These are phyloP conservation scores for Daldinia bambusicola DNA, from an alignment of 495 filamentous ascomycete genomes.

Conservation along the genomic window DNA sequence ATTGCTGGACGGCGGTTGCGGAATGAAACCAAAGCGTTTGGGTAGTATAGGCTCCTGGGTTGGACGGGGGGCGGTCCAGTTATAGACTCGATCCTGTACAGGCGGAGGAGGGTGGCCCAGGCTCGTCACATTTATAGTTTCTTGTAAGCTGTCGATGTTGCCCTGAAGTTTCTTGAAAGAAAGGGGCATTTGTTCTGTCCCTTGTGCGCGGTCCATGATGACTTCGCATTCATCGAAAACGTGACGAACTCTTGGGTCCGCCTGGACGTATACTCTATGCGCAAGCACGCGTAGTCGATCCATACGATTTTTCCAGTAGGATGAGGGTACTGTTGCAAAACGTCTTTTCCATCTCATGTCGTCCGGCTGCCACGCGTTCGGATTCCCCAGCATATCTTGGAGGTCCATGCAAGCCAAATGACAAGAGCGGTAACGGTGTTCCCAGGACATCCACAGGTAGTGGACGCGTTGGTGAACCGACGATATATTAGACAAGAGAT, in stretches of 20 bases:
- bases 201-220: neutral
- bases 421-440: neutral
- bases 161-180: neutral
- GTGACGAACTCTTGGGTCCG: constrained; percentile 29
- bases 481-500: neutral
- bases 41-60: neutral
- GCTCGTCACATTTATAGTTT: neutral
- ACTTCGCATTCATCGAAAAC: constrained; percentile 33
- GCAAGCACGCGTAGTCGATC: constrained; percentile 28
- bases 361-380: neutral
- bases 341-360: constrained; percentile 29
- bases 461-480: neutral
- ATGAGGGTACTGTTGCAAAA: constrained; percentile 36
- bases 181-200: neutral
- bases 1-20: neutral
- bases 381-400: constrained; percentile 9
- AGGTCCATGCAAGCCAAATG: neutral
- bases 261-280: constrained; percentile 18
- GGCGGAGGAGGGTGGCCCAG: constrained; percentile 3
- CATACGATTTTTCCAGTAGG: constrained; percentile 23
- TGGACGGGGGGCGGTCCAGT: neutral
- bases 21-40: neutral
- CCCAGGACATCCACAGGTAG: neutral
- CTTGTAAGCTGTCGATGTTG: neutral
- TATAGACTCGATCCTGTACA: neutral